Base-by-base conservation (phyloP, 2,329 filamentous ascomycete genomes). In the Gyromitra esculenta region DNA sequence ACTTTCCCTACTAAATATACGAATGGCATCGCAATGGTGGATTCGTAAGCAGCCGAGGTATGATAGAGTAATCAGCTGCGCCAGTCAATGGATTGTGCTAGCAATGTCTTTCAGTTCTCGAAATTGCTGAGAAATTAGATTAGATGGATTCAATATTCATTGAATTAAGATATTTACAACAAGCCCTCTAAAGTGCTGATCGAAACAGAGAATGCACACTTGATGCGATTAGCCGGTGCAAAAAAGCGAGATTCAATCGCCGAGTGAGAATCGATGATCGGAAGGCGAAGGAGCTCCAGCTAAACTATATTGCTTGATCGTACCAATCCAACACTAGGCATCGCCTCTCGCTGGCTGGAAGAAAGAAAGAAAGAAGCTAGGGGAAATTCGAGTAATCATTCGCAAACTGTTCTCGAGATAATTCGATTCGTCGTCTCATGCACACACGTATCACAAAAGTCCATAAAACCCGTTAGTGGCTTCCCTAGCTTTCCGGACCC, bases 241-340 rank as follows among this genome's bases (percentile, higher is more conserved):
- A 21, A n/a, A 31, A 52, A 25, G 18, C 48, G 21, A n/a, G 11
- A 41, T 41, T 39, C 9, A 4, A 15, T 37, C n/a, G 9, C 63
- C 63, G 63, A 65, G 63, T 65, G 63, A 65, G 63, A 65, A 65
- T 65, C 45, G 31, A 41, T 65, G 63, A 65, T 25, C 18, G 18
- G 18, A 0, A 2, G 5, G 37, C 1, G 18, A 11, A 60, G 57
- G 57, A 25, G 57, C 63, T 11, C 45, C 31, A 39, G 48, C 25
- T 18, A 21, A 41, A 31, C 25, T 31, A 31, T 31, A 31, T 41
- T 9, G 6, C 15, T 43, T 60, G n/a, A 37, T 60, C 35, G 57
- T 43, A 43, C n/a, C 37, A 60, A 21, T 35, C 37, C 37, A 41
- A 7, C 13, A 21, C 18, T 21, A 60, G n/a, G 5, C 31, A n/a